Evolutionary conservation across 2,329 filamentous ascomycete genomes (phyloP).

Genomic region (Sclerotinia borealis): DNA sequence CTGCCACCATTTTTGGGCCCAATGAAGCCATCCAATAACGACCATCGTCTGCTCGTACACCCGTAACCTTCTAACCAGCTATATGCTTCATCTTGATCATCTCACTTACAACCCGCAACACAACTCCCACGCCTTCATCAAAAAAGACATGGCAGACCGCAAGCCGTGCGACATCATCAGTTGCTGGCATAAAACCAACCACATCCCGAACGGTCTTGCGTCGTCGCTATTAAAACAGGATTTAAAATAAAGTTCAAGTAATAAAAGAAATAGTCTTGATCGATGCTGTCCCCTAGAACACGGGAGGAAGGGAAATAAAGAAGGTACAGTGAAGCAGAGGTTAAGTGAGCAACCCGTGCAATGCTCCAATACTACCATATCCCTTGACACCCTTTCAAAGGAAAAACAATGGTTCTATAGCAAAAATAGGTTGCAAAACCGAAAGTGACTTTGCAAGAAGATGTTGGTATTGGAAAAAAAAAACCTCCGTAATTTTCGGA

Average conservation of each 20-base stretch:
- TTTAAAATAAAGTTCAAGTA: conserved; percentile 8
- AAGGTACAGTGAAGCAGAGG: conserved; percentile 27
- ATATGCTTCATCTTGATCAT: conserved; percentile 7
- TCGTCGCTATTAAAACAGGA: conserved; percentile 22
- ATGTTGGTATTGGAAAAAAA: conserved; percentile 30
- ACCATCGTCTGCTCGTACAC: neutral
- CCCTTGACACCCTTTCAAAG: neutral
- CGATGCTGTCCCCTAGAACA: conserved; percentile 4
- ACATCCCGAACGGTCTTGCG: conserved; percentile 10
- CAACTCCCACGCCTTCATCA: conserved; percentile 1
- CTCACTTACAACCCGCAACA: neutral
- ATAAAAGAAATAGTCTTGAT: conserved; percentile 8
- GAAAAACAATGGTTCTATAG: conserved; percentile 22
- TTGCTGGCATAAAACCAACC: conserved; percentile 7
- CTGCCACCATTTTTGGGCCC: neutral
- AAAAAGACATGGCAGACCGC: conserved; percentile 5
- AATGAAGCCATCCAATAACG: conserved; percentile 7
- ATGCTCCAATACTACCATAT: conserved; percentile 6
- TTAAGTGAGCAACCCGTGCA: neutral
- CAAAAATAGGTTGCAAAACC: conserved; percentile 17
- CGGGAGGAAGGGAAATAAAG: conserved; percentile 17
- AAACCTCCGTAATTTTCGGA: conserved; percentile 29
- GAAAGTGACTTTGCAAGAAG: conserved; percentile 18
- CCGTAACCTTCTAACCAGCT: neutral
- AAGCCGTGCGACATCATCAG: conserved; percentile 11